Percentiles rank a stretch among this genome's conserved stretches.
These are phyloP conservation scores for Verbena officinalis DNA, from an alignment of 257 asterid genomes.

Conservation along the genomic window DNA sequence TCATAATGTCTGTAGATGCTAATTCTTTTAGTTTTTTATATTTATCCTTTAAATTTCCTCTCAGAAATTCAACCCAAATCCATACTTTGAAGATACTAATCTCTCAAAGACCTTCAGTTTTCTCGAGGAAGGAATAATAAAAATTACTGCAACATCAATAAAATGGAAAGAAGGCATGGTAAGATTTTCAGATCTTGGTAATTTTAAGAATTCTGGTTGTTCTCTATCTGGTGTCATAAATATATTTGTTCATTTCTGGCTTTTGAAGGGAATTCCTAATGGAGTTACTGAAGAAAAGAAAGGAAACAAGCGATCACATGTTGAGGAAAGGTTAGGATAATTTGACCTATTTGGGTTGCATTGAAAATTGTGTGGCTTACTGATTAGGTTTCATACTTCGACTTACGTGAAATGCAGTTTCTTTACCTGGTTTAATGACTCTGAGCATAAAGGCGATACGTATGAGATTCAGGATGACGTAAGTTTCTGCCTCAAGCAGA, in stretches of 20 bases:
- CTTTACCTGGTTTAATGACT: slow-evolving; percentile 78
- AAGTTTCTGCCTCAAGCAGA: slow-evolving; percentile 11
- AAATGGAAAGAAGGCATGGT: slow-evolving; percentile 97
- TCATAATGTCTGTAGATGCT: not conserved
- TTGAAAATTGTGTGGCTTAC: not conserved
- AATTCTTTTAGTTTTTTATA: slow-evolving; percentile 17
- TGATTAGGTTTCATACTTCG: slow-evolving; percentile 14
- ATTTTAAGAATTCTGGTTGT: slow-evolving; percentile 1
- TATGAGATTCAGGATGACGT: slow-evolving; percentile 92
- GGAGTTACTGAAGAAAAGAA: slow-evolving; percentile 80
- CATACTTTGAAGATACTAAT: slow-evolving; percentile 76
- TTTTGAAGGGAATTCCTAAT: slow-evolving; percentile 71
- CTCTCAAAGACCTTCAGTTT: slow-evolving; percentile 80
- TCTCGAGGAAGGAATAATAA: slow-evolving; percentile 83
- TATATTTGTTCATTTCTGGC: slow-evolving; percentile 27
- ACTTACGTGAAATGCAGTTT: slow-evolving; percentile 62
- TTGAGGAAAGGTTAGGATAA: slow-evolving; percentile 78
- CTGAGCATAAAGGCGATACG: slow-evolving; percentile 58
- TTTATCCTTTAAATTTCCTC: slow-evolving; percentile 7
- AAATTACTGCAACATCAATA: slow-evolving; percentile 76
- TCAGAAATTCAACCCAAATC: slow-evolving; percentile 81
- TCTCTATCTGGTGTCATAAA: slow-evolving; percentile 24
- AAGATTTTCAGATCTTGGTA: slow-evolving; percentile 31
- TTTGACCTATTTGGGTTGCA: not conserved
- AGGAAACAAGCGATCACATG: slow-evolving; percentile 73